Base-by-base conservation (phyloP, 192 early-diverging fungal genomes). In the Umbelopsis ramanniana region DNA sequence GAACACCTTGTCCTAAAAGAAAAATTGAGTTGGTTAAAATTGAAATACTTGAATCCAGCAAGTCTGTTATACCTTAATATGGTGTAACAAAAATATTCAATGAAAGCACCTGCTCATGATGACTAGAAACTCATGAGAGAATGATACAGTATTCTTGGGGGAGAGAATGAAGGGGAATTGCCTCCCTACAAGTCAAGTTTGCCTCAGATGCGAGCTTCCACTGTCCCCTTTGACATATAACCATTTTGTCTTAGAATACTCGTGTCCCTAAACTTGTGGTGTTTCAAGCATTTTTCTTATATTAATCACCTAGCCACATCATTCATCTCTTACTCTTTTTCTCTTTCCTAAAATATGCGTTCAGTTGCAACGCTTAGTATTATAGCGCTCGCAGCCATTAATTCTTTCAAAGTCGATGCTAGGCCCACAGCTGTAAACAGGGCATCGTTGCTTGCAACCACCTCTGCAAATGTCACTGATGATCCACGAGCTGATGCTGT, bases 401-500 rank as follows among this genome's bases (percentile, higher is more conserved):
- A 63, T 17, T 17, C 35, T 19, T 37, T 63, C 57, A 29, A 29
- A 17, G 57, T 63, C 17, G 33, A 63, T 37, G 57, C 57, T 14
- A 63, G 57, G 19, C 57, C 57, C 12, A 12, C 12, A 19, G 8
- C 33, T 37, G 6, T 17, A 14, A 63, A 5, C 15, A 17, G 14
- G 12, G 3, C 6, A 6, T 35, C 10, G 33, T 37, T 35, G 3
- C 15, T 63, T 19, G 19, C 71, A 47, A 57, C 46, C 29, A 37
- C 24, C 19, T 35, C 24, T 37, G 8, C 43, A 26, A 60, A 21
- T 50, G 48, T 66, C 21, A 21, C 60, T 40, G 63, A 0, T 23
- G 81, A 82, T 52, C 47, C 26, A 24, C 71, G 79, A 67, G 46
- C 71, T 29, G 52, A 85, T 19, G 74, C 76, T 2, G 74, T 93